Evolutionary conservation across 306 rosid species (phyloP), one percentile per base, ranked within the genome.

Genomic region (Carpinus fangiana): DNA sequence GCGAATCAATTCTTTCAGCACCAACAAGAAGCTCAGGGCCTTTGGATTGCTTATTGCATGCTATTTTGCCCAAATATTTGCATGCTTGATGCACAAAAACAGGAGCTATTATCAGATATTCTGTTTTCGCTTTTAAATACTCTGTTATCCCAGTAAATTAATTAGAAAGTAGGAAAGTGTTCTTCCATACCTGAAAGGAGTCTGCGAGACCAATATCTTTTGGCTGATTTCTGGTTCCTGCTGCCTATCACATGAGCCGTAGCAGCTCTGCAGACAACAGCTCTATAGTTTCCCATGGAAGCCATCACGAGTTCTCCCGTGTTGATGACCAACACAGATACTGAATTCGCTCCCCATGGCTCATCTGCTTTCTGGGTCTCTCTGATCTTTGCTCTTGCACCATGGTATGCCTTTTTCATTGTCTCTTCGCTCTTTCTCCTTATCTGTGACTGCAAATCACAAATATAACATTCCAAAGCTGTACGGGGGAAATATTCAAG

Each of bases 181-280:
- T 65, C 21, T 46, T 65, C 21, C 17, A 69, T 85, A 90, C 97
- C 97, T 76, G 83, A 34, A 51, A 90, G 53, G 71, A 95, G 73
- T 73, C 84, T 85, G 3, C 73, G 82, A 59, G 90, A 79, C 98
- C 97, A 95, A 76, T 75, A 88, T 69, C 74, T 70, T 69, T 79
- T 83, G 5, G 70, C 18, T 5, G 80, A 59, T 57, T 82, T 78
- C 7, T 79, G 82, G 62, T 77, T 72, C 74, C 65, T 81, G 47
- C 79, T 71, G 51, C 81, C 64, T 48, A 81, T 78, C 61, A 82
- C 84, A 86, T 83, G 83, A 84, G 97, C 97, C 9, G 82, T 74
- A 34, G 97, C 98, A 83, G 90, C 84, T 89, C 87, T 91, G 73
- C 97, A 95, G 23, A 95, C 74, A 73, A 95, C 90, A 78, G 88